Evolutionary conservation across 768 basidiomycete genomes (phyloP).

Genomic region (Pisolithus marmoratus): DNA sequence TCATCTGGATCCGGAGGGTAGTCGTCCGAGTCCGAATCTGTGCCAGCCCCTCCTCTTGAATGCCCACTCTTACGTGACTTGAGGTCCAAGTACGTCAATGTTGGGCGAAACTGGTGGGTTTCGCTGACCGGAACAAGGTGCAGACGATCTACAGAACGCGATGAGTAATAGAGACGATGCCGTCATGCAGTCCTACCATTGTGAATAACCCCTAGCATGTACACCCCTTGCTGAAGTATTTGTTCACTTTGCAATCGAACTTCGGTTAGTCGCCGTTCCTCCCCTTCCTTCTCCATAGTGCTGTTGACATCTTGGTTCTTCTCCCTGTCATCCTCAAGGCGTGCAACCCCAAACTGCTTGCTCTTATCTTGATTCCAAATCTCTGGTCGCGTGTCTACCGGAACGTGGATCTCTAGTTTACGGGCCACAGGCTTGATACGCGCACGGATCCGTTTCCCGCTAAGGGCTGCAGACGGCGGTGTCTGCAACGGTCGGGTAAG

Average conservation of each 20-base stretch:
- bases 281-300: slow-evolving; percentile 41
- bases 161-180: slow-evolving; percentile 4
- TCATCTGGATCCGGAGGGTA: slow-evolving; percentile 80
- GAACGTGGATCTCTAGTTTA: slow-evolving; percentile 73
- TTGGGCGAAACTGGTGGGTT: slow-evolving; percentile 79
- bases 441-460: slow-evolving; percentile 73
- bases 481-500: slow-evolving; percentile 66
- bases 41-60: slow-evolving; percentile 38
- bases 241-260: slow-evolving; percentile 70
- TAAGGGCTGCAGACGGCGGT: slow-evolving; percentile 66
- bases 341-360: slow-evolving; percentile 58
- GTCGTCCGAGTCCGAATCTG: slow-evolving; percentile 72
- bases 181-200: slow-evolving; percentile 43
- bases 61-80: slow-evolving; percentile 59
- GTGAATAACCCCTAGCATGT: slow-evolving; percentile 74
- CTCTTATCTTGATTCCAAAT: slow-evolving; percentile 77
- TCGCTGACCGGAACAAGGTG: slow-evolving; percentile 75
- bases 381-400: slow-evolving; percentile 72
- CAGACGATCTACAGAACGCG: slow-evolving; percentile 46
- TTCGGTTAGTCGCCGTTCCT: slow-evolving; percentile 61
- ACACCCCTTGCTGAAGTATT: slow-evolving; percentile 55
- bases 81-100: slow-evolving; percentile 74
- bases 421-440: slow-evolving; percentile 60
- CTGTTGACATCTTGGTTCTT: slow-evolving; percentile 59
- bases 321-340: slow-evolving; percentile 70